Percentiles rank a stretch among this genome's conserved stretches.
These are phyloP conservation scores for Colletotrichum sp. DNA, from an alignment of 2,329 filamentous ascomycete species.

Conservation along the genomic window DNA sequence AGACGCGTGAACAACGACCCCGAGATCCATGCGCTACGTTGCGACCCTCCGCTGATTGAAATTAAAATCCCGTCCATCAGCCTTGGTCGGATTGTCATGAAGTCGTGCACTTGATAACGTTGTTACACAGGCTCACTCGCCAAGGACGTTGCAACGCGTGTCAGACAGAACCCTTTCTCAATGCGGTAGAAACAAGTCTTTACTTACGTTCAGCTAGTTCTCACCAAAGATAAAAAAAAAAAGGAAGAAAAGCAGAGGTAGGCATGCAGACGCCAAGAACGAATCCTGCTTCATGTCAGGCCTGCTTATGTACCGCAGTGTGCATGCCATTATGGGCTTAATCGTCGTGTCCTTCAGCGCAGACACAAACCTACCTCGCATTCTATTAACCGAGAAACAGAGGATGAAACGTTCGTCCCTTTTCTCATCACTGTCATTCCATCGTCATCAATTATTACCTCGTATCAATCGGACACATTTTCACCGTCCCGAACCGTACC, in stretches of 20 bases:
- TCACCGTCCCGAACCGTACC: background rate
- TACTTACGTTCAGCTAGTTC: background rate
- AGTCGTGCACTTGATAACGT: background rate
- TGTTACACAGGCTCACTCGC: background rate
- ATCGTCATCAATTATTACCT: background rate
- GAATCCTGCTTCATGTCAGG: background rate
- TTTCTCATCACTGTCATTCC: background rate
- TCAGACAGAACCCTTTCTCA: background rate
- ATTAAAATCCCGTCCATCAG: background rate
- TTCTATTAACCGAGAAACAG: background rate
- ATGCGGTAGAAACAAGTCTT: background rate
- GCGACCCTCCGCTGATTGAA: background rate
- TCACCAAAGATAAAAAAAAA: background rate
- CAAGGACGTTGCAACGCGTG: background rate
- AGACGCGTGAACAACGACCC: background rate
- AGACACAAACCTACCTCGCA: background rate
- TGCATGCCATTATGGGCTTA: background rate
- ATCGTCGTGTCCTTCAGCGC: background rate
- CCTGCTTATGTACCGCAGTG: background rate
- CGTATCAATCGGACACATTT: background rate
- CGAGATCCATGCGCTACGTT: background rate
- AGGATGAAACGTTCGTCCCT: background rate
- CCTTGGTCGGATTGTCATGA: background rate
- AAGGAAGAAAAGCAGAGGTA: background rate
- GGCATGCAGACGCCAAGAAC: background rate